Evolutionary conservation across 768 basidiomycete species (phyloP).

Genomic region (Mycena vitilis): DNA sequence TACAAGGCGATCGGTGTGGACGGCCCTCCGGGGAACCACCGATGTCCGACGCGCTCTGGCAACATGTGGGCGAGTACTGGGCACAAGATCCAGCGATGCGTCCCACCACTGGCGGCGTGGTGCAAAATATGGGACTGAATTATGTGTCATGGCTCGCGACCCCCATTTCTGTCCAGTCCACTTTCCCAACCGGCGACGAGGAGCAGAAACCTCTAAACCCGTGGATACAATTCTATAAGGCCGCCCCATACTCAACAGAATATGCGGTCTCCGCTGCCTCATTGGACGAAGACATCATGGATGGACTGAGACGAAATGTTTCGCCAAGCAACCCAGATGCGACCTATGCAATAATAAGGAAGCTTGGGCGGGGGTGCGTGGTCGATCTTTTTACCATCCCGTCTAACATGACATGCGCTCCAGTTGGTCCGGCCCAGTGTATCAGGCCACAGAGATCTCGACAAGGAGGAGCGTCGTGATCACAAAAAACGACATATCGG

Average conservation of each 20-base stretch:
- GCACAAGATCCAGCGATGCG: neutral
- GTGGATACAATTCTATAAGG: conserved; percentile 1
- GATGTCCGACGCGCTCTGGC: conserved; percentile 23
- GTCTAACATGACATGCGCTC: neutral
- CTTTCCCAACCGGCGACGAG: no score
- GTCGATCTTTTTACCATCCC: conserved; percentile 16
- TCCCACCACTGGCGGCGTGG: neutral
- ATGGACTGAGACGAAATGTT: conserved; percentile 91
- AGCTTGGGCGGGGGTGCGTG: conserved; percentile 96
- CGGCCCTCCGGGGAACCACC: conserved; percentile 11
- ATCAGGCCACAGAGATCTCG: conserved; percentile 90
- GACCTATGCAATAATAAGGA: conserved; percentile 96
- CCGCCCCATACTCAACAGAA: neutral
- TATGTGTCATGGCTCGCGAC: neutral
- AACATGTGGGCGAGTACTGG: conserved; percentile 14
- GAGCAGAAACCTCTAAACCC: neutral
- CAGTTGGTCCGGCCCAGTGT: conserved; percentile 86
- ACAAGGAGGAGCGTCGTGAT: conserved; percentile 93
- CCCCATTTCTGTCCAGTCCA: neutral
- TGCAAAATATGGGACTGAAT: conserved; percentile 4
- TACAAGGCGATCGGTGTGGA: conserved; percentile 19
- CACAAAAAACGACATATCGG: conserved; percentile 98
- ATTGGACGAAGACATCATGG: conserved; percentile 75
- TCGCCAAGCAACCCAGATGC: conserved; percentile 86
- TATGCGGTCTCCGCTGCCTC: neutral